A percentile compares a stretch with the other conserved stretches of the same genome.
phyloP scores from a whole-genome alignment of 2,329 filamentous ascomycete genomes.

The Penicillium psychrosexuale region DNA sequence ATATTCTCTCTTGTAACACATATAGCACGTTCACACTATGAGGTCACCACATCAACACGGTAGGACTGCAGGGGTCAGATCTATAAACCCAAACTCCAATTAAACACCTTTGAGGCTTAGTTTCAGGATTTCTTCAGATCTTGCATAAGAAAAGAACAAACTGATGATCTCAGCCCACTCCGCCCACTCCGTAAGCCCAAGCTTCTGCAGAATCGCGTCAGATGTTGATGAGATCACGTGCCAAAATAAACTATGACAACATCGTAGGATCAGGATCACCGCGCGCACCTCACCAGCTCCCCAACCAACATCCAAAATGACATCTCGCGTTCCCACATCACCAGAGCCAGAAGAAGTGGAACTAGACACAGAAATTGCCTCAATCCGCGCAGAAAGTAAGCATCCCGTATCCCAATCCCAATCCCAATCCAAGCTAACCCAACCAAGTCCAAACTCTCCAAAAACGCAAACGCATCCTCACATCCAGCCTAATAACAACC shows the following conservation, averaged over 20 bases:
- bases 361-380: conserved; percentile 42
- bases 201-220: background rate
- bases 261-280: no score
- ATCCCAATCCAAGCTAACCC: conserved; percentile 8
- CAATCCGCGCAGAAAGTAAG: conserved; percentile 43
- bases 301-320: conserved; percentile 4
- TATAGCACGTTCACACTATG: background rate
- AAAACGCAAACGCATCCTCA: conserved; percentile 38
- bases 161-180: background rate
- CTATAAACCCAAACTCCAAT: background rate
- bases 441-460: conserved; percentile 40
- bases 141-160: no score
- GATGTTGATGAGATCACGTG: background rate
- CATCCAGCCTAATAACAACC: conserved; percentile 44
- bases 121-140: background rate
- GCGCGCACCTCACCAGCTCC: no score
- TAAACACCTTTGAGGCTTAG: background rate
- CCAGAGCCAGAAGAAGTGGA: conserved; percentile 25
- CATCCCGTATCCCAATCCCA: background rate
- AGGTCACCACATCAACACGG: background rate
- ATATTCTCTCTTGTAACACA: background rate
- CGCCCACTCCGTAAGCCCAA: background rate
- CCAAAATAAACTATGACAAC: background rate
- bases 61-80: background rate
- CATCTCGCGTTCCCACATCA: conserved; percentile 4